phyloP scores from a whole-genome alignment of 176 grass and related monocot genomes.

The Oryza meridionalis region DNA sequence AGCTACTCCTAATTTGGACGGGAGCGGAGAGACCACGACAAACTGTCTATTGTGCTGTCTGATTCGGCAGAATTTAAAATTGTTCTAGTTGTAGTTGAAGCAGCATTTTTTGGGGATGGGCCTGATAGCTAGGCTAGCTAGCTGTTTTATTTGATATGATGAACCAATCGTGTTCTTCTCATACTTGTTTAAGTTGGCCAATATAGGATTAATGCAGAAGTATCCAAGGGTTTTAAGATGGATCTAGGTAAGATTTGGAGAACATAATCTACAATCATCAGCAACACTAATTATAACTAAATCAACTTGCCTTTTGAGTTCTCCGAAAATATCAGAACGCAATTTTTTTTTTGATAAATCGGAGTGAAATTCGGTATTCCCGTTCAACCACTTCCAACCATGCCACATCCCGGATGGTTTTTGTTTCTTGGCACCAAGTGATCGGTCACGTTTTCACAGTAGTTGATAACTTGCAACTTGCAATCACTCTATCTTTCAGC shows the following conservation, averaged over 20 bases:
- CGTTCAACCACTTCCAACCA: constrained; percentile 22
- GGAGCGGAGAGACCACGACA: background rate
- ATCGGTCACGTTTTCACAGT: background rate
- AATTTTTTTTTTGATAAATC: background rate
- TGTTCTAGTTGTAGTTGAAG: background rate
- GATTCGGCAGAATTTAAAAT: background rate
- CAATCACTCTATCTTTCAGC: constrained; percentile 1
- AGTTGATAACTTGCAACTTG: background rate
- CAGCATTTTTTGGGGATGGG: background rate
- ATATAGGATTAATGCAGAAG: background rate
- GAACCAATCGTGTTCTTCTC: background rate
- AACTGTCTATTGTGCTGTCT: background rate
- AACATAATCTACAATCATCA: background rate
- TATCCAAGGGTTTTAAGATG: background rate
- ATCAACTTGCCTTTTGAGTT: background rate
- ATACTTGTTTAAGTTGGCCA: background rate
- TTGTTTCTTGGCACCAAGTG: background rate
- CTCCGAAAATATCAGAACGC: background rate
- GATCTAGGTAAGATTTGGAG: background rate
- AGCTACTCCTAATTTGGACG: constrained; percentile 3
- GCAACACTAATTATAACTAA: background rate
- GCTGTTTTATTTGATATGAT: background rate
- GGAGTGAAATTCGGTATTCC: background rate
- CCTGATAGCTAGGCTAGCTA: background rate
- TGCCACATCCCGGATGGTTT: background rate